Conservation (phyloP, 2,329 filamentous ascomycete species). For the Orbilia quercus region DNA sequence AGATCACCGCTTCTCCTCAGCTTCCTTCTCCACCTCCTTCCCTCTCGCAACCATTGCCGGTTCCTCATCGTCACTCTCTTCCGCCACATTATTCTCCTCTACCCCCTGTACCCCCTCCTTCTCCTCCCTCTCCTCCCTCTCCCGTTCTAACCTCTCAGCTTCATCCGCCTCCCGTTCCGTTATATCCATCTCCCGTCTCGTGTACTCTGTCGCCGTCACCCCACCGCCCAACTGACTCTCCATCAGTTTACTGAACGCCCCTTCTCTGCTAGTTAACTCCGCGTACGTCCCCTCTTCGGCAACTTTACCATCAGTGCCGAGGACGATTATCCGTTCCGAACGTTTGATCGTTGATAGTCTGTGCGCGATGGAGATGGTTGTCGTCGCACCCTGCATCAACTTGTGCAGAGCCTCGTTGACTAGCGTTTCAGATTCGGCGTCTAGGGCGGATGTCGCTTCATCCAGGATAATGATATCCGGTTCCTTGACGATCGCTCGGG, state of each 20-base stretch:
- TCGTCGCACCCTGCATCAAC: slow-evolving; percentile 86
- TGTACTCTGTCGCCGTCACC: slow-evolving; percentile 72
- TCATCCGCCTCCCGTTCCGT: slow-evolving; percentile 53
- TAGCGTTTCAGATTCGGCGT: slow-evolving; percentile 95
- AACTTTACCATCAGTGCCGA: slow-evolving; percentile 85
- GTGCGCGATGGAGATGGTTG: slow-evolving; percentile 97
- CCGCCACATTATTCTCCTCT: slow-evolving; percentile 33
- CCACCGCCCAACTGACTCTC: slow-evolving; percentile 97
- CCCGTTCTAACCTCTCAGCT: slow-evolving; percentile 53
- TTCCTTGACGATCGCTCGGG: slow-evolving; percentile 90
- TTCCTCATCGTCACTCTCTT: slow-evolving; percentile 44
- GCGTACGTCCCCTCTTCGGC: slow-evolving; percentile 89
- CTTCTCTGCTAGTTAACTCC: slow-evolving; percentile 77
- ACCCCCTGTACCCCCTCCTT: slow-evolving; percentile 49
- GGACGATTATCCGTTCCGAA: slow-evolving; percentile 91
- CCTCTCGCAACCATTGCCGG: slow-evolving; percentile 20
- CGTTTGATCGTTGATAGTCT: slow-evolving; percentile 95
- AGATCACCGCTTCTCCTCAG: slow-evolving; percentile 13
- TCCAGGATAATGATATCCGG: slow-evolving; percentile 97
- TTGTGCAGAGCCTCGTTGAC: slow-evolving; percentile 89
- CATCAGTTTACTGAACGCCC: slow-evolving; percentile 95
- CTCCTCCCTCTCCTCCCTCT: slow-evolving; percentile 51
- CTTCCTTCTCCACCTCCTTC: slow-evolving; percentile 43
- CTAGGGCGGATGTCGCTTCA: slow-evolving; percentile 93
- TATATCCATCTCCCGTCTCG: slow-evolving; percentile 50